Evolutionary conservation across 2,329 filamentous ascomycete species (phyloP), one percentile per base, ranked within the genome.

Genomic region (Onygena corvina): DNA sequence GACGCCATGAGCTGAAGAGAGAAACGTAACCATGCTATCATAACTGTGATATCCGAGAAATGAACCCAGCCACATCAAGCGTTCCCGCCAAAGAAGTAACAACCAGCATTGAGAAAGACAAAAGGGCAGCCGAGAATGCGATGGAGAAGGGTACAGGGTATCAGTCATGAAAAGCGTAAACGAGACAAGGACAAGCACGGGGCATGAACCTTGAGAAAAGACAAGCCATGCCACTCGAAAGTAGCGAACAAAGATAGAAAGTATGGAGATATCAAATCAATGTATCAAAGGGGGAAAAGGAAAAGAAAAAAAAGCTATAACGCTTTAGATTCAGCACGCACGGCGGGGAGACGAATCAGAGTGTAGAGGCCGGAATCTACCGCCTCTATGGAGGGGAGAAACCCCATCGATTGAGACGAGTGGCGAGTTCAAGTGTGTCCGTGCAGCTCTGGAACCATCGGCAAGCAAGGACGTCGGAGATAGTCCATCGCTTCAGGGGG

Each of bases 401-500:
- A 49, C 61, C 64, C 67, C 67, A 69, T 31, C 57, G 53, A 20
- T 61, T 56, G 20, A 64, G 60, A 18, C 60, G 54, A 12, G 61
- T 56, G 50, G 53, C 54, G 7, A 67, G 64, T 46, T 64, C 60
- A 6, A 55, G 34, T 44, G 52, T 56, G 34, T 69, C 60, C 29
- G 59, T 55, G 42, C 67, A 63, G 9, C 67, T 68, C 21, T 66
- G 62, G 25, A 83, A 68, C 77, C 79, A 83, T 11, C 65, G 57
- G 55, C 73, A 75, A 18, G 69, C 67, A 31, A 83, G 59, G 16
- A 79, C 70, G 35, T 79, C 71, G 30, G 69, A 67, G 46, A 83
- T 72, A 29, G 70, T 74, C 75, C 76, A 80, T 35, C 80, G 71
- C 46, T 68, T 64, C 34, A 74, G 65, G 27, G 70, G 61, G 48